Conservation (phyloP, 441 rosid genomes). For the Eutrema salsugineum region DNA sequence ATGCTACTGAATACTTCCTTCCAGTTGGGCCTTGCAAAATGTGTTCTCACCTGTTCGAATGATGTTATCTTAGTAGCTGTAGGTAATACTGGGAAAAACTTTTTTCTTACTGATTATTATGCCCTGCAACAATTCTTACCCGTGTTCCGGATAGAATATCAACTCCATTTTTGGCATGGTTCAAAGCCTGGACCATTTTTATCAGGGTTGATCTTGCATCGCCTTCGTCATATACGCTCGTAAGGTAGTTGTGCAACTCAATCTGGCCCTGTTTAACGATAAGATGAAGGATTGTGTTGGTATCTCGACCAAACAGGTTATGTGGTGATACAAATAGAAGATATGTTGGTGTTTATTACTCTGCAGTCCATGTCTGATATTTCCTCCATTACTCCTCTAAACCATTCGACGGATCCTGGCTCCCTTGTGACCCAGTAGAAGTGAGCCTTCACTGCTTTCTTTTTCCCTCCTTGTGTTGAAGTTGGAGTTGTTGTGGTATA, state of each 20-base stretch:
- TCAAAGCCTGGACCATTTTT: constrained; percentile 96
- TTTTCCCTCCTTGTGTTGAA: constrained; percentile 37
- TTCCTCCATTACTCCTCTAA: constrained; percentile 95
- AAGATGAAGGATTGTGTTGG: constrained; percentile 11
- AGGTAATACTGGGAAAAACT: background rate
- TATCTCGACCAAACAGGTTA: background rate
- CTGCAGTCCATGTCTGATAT: constrained; percentile 87
- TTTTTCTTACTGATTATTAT: background rate
- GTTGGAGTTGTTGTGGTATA: constrained; percentile 46
- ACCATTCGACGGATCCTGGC: constrained; percentile 92
- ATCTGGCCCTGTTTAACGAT: constrained; percentile 77
- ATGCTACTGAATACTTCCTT: constrained; percentile 75
- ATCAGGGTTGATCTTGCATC: constrained; percentile 96
- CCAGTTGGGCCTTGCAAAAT: constrained; percentile 98
- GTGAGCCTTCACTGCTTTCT: constrained; percentile 66
- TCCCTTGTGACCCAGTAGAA: constrained; percentile 98
- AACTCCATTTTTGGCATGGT: constrained; percentile 95
- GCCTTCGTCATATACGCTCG: constrained; percentile 97
- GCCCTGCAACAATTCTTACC: constrained; percentile 38
- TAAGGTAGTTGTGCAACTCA: constrained; percentile 92
- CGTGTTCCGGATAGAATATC: constrained; percentile 97
- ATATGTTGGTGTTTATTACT: constrained; percentile 38
- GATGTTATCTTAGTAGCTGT: constrained; percentile 5
- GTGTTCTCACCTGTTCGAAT: constrained; percentile 83
- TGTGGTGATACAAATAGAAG: background rate